Evolutionary conservation across 805 yeast species (phyloP), one percentile per base, ranked within the genome.

Genomic region (Vanderwaltozyma polyspora): DNA sequence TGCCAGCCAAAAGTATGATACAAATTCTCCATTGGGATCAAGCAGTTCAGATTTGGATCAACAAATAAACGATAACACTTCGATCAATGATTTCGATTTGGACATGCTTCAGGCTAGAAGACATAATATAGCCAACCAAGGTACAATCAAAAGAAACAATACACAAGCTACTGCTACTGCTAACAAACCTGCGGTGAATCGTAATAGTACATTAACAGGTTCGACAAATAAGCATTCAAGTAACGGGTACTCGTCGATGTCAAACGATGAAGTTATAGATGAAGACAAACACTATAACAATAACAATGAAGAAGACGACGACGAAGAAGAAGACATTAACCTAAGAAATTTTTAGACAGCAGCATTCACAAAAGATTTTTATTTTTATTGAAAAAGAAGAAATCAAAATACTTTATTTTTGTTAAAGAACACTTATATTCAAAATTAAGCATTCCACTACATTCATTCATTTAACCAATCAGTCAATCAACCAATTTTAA

Each of bases 11-110:
- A 49, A 49, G 19, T 51, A 50, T 36, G 51, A 45, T 14, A 43
- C 53, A n/a, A 44, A 40, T 26, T 36, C 46, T 6, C 55, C 57
- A 4, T 30, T 49, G 4, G 52, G 54, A 5, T 33, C 34, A 7
- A 46, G 42, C 8, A 27, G 32, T 4, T 18, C 31, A 8, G 32
- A 31, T 17, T 19, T 31, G 13, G 36, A 34, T 29, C 26, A 34
- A 25, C 29, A 34, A n/a, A 14, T 28, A 4, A 25, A 25, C 16
- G 36, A 34, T 25, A 19, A 24, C 12, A 19, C 28, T 7, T 29
- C 36, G 6, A 14, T 33, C 4, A 24, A 24, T 12, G 31, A 29
- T 25, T 24, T 22, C 12, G 24, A 28, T 5, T 19, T 29, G 2
- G 32, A 34, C 14, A 16, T 25, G 3, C 11, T 34, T 9, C 32